phyloP scores from a whole-genome alignment of 2,329 filamentous ascomycete genomes.

The Colletotrichum agaves region DNA sequence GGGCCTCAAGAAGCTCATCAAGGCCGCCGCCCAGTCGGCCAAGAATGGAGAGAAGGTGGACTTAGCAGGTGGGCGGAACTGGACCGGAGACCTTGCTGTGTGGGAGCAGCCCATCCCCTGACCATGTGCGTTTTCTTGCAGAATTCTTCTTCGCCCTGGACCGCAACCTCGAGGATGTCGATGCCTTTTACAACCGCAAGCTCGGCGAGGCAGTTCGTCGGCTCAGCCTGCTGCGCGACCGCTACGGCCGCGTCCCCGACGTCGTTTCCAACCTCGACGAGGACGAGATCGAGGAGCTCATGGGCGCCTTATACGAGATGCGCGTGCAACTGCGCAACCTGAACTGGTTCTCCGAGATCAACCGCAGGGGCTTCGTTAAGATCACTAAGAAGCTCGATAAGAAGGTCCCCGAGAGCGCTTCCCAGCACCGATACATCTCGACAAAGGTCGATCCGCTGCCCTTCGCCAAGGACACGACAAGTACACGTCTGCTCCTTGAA shows the following conservation, averaged over 20 bases:
- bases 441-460: conserved; percentile 90
- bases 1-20: conserved; percentile 94
- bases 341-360: conserved; percentile 98
- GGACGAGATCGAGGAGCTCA: conserved; percentile 91
- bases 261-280: conserved; percentile 79
- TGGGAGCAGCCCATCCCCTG: conserved; percentile 49
- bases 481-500: conserved; percentile 60
- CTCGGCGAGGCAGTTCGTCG: conserved; percentile 85
- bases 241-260: conserved; percentile 81
- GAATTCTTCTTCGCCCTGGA: conserved; percentile 98
- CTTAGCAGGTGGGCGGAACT: conserved; percentile 80
- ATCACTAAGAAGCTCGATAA: conserved; percentile 99
- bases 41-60: conserved; percentile 81
- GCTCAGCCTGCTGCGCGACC: conserved; percentile 85
- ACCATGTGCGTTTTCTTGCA: conserved; percentile 55
- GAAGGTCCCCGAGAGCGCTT: conserved; percentile 80
- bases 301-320: conserved; percentile 89
- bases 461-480: conserved; percentile 79
- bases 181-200: conserved; percentile 97
- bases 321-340: conserved; percentile 89
- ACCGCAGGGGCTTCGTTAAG: conserved; percentile 93
- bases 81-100: conserved; percentile 40
- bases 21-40: conserved; percentile 73
- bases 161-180: conserved; percentile 96
- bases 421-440: conserved; percentile 86